These are phyloP conservation scores for Lyophyllum decastes DNA, from an alignment of 768 basidiomycete species.

Conservation along the genomic window DNA sequence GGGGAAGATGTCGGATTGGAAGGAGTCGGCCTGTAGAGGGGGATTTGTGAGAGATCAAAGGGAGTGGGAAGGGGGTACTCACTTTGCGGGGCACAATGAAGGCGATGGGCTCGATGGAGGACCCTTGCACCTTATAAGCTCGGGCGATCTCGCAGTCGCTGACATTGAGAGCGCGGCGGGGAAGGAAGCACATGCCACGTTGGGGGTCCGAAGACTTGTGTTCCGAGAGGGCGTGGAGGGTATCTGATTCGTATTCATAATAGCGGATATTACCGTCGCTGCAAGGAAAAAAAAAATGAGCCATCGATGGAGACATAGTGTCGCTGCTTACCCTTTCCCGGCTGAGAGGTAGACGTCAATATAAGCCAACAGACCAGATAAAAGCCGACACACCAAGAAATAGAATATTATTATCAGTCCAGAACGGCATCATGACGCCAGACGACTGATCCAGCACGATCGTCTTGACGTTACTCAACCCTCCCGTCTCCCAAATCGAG, in stretches of 20 bases:
- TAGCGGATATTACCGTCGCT: conserved; percentile 98
- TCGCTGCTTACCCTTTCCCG: conserved; percentile 74
- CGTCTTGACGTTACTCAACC: conserved; percentile 75
- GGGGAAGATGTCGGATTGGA: conserved; percentile 98
- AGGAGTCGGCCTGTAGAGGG: conserved; percentile 73
- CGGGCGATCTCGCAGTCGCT: conserved; percentile 93
- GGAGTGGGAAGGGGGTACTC: conserved; percentile 17
- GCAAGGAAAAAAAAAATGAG: conserved; percentile 7
- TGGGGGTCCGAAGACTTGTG: conserved; percentile 92
- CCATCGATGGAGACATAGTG: conserved; percentile 15
- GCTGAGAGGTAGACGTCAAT: conserved; percentile 35
- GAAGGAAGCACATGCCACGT: conserved; percentile 96
- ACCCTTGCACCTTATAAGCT: conserved; percentile 83
- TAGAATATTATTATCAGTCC: conserved; percentile 89
- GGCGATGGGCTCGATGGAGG: conserved; percentile 82
- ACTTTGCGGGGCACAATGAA: conserved; percentile 96
- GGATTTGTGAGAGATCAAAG: neutral
- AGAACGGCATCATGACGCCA: conserved; percentile 97
- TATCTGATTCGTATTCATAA: conserved; percentile 92
- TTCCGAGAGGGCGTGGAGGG: conserved; percentile 74
- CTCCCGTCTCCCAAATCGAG: conserved; percentile 84
- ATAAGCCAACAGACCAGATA: neutral
- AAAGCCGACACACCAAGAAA: conserved; percentile 61
- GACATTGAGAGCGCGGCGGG: conserved; percentile 86
- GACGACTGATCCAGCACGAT: conserved; percentile 84